phyloP scores from a whole-genome alignment of 1,284 basidiomycete species.

The Cryptococcus wingfieldii region DNA sequence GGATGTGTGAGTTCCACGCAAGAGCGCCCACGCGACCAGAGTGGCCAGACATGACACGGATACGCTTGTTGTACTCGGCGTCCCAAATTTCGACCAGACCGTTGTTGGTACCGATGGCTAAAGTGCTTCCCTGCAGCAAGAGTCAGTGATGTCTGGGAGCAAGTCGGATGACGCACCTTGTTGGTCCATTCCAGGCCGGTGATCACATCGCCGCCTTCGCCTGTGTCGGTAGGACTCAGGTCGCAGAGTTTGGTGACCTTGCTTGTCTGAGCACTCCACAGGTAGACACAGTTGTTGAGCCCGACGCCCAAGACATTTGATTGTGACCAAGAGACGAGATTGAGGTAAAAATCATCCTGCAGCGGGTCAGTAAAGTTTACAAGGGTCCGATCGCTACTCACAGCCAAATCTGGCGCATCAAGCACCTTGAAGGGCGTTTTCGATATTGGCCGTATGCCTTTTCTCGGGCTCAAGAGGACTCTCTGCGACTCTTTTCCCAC shows the following conservation, averaged over 20 bases:
- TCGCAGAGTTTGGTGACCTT: constrained; percentile 90
- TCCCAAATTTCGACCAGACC: constrained; percentile 94
- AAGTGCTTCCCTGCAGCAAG: constrained; percentile 63
- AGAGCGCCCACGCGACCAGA: constrained; percentile 83
- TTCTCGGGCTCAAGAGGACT: constrained; percentile 79
- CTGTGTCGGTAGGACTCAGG: constrained; percentile 50
- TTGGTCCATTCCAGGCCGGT: constrained; percentile 91
- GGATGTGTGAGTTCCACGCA: constrained; percentile 86
- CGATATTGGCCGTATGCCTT: constrained; percentile 74
- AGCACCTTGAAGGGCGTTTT: constrained; percentile 97
- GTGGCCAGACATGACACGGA: constrained; percentile 81
- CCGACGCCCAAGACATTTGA: constrained; percentile 94
- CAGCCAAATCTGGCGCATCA: constrained; percentile 89
- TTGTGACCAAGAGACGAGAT: constrained; percentile 94
- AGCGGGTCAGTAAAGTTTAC: not conserved
- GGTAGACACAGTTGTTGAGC: constrained; percentile 84
- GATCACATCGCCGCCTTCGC: constrained; percentile 58
- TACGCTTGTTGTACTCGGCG: constrained; percentile 68
- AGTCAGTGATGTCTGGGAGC: not conserved
- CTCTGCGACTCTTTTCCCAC: constrained; percentile 77
- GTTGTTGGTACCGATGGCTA: constrained; percentile 86
- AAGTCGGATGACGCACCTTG: constrained; percentile 54
- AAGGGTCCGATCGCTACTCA: constrained; percentile 17
- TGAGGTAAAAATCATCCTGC: constrained; percentile 93
- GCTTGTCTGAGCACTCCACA: constrained; percentile 94